Conservation (phyloP, 306 rosid genomes). For the Gynostemma pentaphyllum region DNA sequence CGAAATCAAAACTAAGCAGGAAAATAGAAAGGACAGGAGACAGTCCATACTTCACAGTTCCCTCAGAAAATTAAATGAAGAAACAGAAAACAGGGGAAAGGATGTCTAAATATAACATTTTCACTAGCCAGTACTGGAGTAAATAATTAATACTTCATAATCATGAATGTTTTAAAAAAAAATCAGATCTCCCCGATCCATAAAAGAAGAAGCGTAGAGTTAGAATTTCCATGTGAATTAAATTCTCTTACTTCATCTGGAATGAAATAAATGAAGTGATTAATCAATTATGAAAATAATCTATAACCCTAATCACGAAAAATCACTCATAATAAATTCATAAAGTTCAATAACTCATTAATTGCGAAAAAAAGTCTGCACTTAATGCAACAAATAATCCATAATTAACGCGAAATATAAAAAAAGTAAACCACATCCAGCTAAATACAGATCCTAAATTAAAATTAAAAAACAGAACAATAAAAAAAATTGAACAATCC, state of each 20-base stretch:
- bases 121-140: background rate
- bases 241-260: slow-evolving; percentile 19
- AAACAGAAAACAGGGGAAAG: background rate
- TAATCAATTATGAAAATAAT: background rate
- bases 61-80: slow-evolving; percentile 1
- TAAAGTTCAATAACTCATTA: slow-evolving; percentile 8
- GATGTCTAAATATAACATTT: background rate
- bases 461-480: background rate
- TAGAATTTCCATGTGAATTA: slow-evolving; percentile 14
- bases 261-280: slow-evolving; percentile 14
- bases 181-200: slow-evolving; percentile 23
- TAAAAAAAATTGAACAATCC: too few relatives aligned
- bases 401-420: slow-evolving; percentile 6
- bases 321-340: background rate
- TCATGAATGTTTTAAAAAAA: slow-evolving; percentile 7
- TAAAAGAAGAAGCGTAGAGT: slow-evolving; percentile 8
- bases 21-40: background rate
- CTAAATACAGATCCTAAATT: slow-evolving; percentile 11
- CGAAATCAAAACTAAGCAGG: background rate
- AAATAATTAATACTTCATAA: background rate
- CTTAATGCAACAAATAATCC: slow-evolving; percentile 3
- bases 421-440: slow-evolving; percentile 8
- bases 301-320: background rate
- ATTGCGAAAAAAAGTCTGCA: background rate
- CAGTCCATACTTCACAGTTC: background rate